Percentiles rank a stretch among this genome's conserved stretches.
Conservation (phyloP, 345 rosid species). For the Sisymbrium altissimum region DNA sequence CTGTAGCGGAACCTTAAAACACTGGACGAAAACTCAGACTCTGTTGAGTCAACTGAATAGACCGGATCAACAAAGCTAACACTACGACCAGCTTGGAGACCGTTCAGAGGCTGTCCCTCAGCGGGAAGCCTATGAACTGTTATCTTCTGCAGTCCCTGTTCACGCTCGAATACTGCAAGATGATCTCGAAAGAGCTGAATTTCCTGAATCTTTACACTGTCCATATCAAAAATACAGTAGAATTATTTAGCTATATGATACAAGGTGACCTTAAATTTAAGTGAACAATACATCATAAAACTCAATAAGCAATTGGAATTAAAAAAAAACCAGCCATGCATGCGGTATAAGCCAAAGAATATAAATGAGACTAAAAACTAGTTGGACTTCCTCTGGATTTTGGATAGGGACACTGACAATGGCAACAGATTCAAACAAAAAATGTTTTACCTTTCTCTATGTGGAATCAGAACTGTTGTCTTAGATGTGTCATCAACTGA, state of each 20-base stretch:
- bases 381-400: neutral
- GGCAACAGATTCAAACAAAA: neutral
- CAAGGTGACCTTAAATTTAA: neutral
- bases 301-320: neutral
- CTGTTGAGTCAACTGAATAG: conserved; percentile 50
- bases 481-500: conserved; percentile 55
- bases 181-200: conserved; percentile 70
- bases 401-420: neutral
- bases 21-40: conserved; percentile 57
- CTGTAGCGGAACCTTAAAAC: conserved; percentile 78
- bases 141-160: conserved; percentile 65
- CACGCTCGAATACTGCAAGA: conserved; percentile 78
- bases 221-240: conserved; percentile 4
- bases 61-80: conserved; percentile 77
- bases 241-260: conserved; percentile 7
- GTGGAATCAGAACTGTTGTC: conserved; percentile 69
- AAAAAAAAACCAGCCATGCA: neutral
- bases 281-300: neutral
- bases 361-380: neutral
- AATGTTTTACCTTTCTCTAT: conserved; percentile 63
- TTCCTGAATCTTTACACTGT: conserved; percentile 80
- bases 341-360: neutral
- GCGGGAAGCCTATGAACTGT: conserved; percentile 67
- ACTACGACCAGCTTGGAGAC: conserved; percentile 55
- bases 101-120: conserved; percentile 57